Base-by-base conservation (phyloP, 2,329 filamentous ascomycete species). In the Periglandula ipomoeae region DNA sequence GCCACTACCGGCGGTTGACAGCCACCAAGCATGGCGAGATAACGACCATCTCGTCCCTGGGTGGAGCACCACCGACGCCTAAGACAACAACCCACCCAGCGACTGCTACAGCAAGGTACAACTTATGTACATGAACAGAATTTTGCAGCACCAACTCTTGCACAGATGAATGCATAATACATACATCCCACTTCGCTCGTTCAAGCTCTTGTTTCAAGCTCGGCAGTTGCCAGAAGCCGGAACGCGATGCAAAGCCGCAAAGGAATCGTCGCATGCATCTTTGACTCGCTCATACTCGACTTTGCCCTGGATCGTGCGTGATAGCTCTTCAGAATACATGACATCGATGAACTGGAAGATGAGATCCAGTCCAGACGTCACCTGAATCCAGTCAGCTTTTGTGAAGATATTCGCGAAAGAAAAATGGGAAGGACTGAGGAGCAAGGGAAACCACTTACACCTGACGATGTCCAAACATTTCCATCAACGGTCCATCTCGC, bases 401-500 rank as follows among this genome's bases (percentile, higher is more conserved):
- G n/a, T n/a, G n/a, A n/a, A n/a, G n/a, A n/a, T n/a, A n/a, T n/a
- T n/a, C n/a, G n/a, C n/a, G 17, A 20, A 41, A 47, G n/a, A 41
- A 24, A 41, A 15, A 41, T 7, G 19, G 19, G n/a, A 22, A 24
- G 19, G 24, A 15, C 6, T 17, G 15, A 35, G 13, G 20, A 37
- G 5, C 4, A 39, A 20, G n/a, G 15, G 13, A 44, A 34, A 34
- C 32, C 41, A 55, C 47, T 71, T 49, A 65, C 62, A 44, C 83
- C 82, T 1, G 78, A 81, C 4, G 76, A 76, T 3, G 76, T 79
- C 80, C 82, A 86, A 3, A 84, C 65, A 47, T 83, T 81, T 4
- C 77, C 81, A 60, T 85, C 81, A 0, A 70, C 65, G 0, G 84
- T 76, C 80, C 81, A 86, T 39, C 82, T 69, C 23, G 82, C 82